Evolutionary conservation across 179 eudicot genomes (phyloP).

Genomic region (Camellia oleifera): DNA sequence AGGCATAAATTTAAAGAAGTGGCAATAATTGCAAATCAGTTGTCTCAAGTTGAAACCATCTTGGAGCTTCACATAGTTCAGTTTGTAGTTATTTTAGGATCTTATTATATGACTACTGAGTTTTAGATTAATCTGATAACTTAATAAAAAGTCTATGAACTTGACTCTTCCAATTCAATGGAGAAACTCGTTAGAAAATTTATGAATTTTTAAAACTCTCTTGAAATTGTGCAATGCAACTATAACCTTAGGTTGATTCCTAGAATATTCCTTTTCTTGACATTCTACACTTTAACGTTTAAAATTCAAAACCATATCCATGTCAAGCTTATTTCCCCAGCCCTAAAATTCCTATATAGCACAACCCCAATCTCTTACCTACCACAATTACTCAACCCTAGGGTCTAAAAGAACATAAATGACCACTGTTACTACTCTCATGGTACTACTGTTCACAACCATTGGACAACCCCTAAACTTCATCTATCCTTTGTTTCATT

Average conservation of each 20-base stretch:
- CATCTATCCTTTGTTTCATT: background rate
- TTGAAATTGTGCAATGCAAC: background rate
- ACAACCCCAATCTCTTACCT: background rate
- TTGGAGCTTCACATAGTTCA: background rate
- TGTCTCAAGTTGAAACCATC: background rate
- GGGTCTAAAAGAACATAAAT: background rate
- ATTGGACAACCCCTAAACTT: background rate
- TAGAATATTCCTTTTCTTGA: too few species aligned
- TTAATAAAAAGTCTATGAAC: background rate
- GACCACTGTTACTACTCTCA: background rate
- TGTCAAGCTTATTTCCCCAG: background rate
- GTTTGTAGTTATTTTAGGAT: background rate
- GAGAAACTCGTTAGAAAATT: background rate
- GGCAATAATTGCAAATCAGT: background rate
- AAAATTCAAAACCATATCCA: background rate
- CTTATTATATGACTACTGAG: background rate
- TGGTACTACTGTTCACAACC: background rate
- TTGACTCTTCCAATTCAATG: background rate
- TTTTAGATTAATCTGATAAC: background rate
- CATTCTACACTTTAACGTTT: background rate
- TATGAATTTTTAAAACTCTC: background rate
- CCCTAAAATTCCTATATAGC: background rate
- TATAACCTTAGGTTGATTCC: background rate
- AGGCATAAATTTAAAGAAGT: background rate
- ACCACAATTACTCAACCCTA: background rate